Conservation (phyloP, 768 basidiomycete genomes). For the Dioszegia crocea region DNA sequence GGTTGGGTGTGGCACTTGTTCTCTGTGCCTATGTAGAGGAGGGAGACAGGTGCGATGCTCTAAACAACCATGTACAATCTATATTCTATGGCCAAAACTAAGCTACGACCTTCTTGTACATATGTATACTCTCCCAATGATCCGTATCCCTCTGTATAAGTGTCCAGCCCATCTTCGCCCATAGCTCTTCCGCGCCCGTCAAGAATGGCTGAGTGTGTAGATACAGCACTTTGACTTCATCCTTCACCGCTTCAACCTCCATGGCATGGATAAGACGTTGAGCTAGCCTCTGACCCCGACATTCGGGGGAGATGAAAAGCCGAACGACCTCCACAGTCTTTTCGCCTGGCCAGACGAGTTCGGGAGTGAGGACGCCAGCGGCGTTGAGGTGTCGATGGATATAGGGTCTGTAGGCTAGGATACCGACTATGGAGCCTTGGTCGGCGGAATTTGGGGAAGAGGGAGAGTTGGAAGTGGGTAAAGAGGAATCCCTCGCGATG, state of each 20-base stretch:
- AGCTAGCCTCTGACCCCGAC: neutral
- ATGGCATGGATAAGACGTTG: neutral
- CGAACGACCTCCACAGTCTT: neutral
- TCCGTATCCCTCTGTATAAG: neutral
- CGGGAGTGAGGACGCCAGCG: neutral
- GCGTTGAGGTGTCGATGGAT: neutral
- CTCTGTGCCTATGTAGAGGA: neutral
- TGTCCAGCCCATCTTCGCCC: constrained; percentile 3
- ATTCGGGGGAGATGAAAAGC: neutral
- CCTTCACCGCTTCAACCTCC: neutral
- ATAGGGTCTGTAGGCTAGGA: neutral
- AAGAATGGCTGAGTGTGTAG: constrained; percentile 3
- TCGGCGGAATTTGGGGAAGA: neutral
- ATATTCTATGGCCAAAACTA: no score
- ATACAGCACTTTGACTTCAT: constrained; percentile 1
- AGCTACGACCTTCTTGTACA: neutral
- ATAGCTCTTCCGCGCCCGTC: neutral
- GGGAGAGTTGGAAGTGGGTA: neutral
- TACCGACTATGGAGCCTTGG: neutral
- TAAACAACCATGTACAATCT: neutral
- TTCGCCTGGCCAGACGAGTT: neutral
- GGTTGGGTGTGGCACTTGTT: neutral
- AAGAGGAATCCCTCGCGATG: neutral
- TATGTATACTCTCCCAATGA: constrained; percentile 8
- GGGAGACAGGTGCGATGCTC: neutral